Evolutionary conservation across 2,329 filamentous ascomycete species (phyloP), one percentile per base, ranked within the genome.

Genomic region (Furcasterigmium furcatum): DNA sequence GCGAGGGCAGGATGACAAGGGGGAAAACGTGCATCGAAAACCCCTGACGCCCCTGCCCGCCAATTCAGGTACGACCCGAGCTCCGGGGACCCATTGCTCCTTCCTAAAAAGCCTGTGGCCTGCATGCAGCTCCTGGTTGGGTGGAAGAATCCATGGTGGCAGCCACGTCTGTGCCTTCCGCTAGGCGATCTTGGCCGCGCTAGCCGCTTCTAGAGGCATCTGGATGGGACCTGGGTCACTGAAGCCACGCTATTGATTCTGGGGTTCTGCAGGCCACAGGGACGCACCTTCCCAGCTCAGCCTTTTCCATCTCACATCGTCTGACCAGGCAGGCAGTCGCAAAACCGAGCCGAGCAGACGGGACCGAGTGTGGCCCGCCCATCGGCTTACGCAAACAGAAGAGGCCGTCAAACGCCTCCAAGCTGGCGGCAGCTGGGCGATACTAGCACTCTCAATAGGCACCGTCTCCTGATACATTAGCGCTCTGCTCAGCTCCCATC

Each of bases 231-330:
- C 9, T 5, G 9, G 34, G n/a, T 16, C 34, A 16, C 34, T 36
- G 34, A 36, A 36, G 34, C 34, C 34, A 19, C 34, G 34, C 34
- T 36, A 36, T 36, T 36, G 34, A 36, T 36, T 36, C 24, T 27
- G 24, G 24, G 24, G 24, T 7, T 7, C 24, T 27, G 24, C 24
- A 27, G 24, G 24, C 24, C 7, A 27, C 24, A 7, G 24, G 12
- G 24, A 7, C 24, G 7, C 24, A 27, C 12, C 24, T 7, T 27
- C 7, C 24, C 7, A 27, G 7, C 24, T 27, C 24, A 7, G 7
- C 24, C 12, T 27, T 27, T 7, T 27, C 7, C 24, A n/a, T n/a
- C n/a, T n/a, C n/a, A n/a, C n/a, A n/a, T n/a, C n/a, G n/a, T n/a
- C n/a, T n/a, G n/a, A n/a, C n/a, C n/a, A n/a, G n/a, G n/a, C n/a